Base-by-base conservation (phyloP, 2,329 filamentous ascomycete genomes). In the Colletotrichum siamense region DNA sequence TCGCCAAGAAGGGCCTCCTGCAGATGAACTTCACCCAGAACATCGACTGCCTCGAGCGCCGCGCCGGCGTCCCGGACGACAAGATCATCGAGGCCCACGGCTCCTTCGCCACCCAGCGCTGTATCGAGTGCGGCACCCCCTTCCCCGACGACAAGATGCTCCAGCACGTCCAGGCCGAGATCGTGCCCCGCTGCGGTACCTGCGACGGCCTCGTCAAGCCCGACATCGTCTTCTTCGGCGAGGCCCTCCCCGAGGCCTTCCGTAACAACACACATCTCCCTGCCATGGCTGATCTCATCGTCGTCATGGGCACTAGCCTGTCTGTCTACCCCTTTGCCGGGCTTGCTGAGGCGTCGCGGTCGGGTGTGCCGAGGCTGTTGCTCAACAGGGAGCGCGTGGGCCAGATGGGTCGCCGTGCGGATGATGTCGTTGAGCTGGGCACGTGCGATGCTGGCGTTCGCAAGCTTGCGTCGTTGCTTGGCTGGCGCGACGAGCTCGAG, bases 11-110 rank as follows among this genome's bases (percentile, higher is more conserved):
- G 85, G 92, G 92, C 6, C 87, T 96, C 55, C 87, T 99, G 28
- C 87, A 94, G 79, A 97, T 96, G 88, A 91, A 97, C 69, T 99
- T 99, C 84, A 98, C 97, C 0, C 97, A 99, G 83, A 99, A 99
- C 82, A 99, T 99, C 79, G 97, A 99, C 86, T 98, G 96, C 81
- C 90, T 99, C 15, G 97, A 99, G 86, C 92, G 96, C 26, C 90
- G 92, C 79, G 97, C 96, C 15, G 97, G 97, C 30, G 93, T 99
- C 1, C 95, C 96, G 0, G 89, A 88, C 0, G 92, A 96, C 3
- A 93, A 91, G 84, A 96, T 99, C 66, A 90, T 99, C 36, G 96
- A 99, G 85, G 97, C 97, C 0, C 97, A 99, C 84, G 97, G 97
- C 62, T 98, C 95, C 83, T 99, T 99, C 83, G 96, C 96, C 26